These are phyloP conservation scores for Nosema bombycis DNA, from an alignment of 371 early-diverging fungal species.

Conservation along the genomic window DNA sequence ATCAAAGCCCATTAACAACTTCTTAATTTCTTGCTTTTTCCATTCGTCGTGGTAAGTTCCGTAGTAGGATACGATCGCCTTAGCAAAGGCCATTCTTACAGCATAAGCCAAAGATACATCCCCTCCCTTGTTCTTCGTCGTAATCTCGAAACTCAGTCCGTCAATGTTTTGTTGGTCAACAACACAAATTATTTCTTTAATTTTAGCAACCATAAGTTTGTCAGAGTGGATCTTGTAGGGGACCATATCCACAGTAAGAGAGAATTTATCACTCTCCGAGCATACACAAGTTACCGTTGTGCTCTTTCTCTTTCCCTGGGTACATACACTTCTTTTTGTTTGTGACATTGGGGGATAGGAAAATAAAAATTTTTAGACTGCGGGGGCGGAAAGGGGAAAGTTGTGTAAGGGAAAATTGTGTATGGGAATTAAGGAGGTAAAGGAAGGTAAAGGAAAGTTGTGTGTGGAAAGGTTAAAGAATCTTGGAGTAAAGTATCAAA, in stretches of 20 bases:
- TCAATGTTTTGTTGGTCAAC: constrained; percentile 88
- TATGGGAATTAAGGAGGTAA: too few relatives aligned
- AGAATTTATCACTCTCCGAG: constrained; percentile 82
- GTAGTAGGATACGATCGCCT: constrained; percentile 95
- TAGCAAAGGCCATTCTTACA: constrained; percentile 96
- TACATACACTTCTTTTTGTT: constrained; percentile 46
- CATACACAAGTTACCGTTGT: constrained; percentile 95
- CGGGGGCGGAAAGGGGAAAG: too few relatives aligned
- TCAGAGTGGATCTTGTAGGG: constrained; percentile 89
- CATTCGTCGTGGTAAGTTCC: constrained; percentile 98
- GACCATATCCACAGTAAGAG: constrained; percentile 90
- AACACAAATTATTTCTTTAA: constrained; percentile 90
- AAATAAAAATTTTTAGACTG: constrained; percentile 54
- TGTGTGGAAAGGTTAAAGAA: too few relatives aligned
- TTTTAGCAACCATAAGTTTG: constrained; percentile 87
- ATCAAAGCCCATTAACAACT: constrained; percentile 84
- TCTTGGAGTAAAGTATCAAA: too few relatives aligned
- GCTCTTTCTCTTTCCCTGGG: constrained; percentile 75
- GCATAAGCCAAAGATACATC: constrained; percentile 84
- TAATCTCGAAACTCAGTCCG: constrained; percentile 88
- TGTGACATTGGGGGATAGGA: constrained; percentile 29
- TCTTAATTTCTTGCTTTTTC: constrained; percentile 94
- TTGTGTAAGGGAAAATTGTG: too few relatives aligned
- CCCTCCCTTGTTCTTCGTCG: constrained; percentile 79
- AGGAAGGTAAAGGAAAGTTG: too few relatives aligned